phyloP scores from a whole-genome alignment of 1,139 yeast species.

The Candida anutae region DNA sequence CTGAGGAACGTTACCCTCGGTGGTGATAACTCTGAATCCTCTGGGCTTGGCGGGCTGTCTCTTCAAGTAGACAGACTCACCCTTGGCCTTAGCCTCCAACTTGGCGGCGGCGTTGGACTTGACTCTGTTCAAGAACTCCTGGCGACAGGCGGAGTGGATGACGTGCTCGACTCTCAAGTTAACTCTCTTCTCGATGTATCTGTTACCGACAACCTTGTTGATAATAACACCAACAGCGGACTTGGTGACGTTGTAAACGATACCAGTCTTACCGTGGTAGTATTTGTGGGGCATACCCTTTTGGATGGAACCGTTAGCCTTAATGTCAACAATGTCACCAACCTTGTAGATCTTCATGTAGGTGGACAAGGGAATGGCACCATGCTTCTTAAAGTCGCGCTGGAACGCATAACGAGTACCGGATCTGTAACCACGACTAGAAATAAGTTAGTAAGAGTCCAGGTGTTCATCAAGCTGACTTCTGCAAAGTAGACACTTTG shows the following conservation, averaged over 20 bases:
- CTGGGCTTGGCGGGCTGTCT: conserved; percentile 99
- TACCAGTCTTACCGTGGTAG: conserved; percentile 99
- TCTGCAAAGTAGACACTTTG: too few species aligned
- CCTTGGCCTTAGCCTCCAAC: conserved; percentile 91
- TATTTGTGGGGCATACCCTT: conserved; percentile 99
- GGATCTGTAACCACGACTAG: conserved; percentile 98
- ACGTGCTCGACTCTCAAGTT: conserved; percentile 98
- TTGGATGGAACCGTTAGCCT: conserved; percentile 98
- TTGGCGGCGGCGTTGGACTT: conserved; percentile 91
- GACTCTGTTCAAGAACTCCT: conserved; percentile 97
- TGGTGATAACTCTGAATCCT: conserved; percentile 75
- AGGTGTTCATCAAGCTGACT: conserved; percentile 1
- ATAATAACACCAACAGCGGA: conserved; percentile 96
- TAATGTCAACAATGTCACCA: conserved; percentile 99
- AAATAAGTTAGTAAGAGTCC: conserved; percentile 13
- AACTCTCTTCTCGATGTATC: conserved; percentile 98
- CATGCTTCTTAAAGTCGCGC: conserved; percentile 99
- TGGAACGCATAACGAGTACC: conserved; percentile 99
- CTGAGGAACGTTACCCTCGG: conserved; percentile 81
- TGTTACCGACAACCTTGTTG: conserved; percentile 98
- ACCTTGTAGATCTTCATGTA: conserved; percentile 97
- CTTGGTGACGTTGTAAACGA: conserved; percentile 97
- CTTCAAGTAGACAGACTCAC: conserved; percentile 87
- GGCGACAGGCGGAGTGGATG: conserved; percentile 99
- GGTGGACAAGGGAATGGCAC: conserved; percentile 88